Evolutionary conservation across 2,329 filamentous ascomycete genomes (phyloP), one percentile per base, ranked within the genome.

Genomic region (Emmonsiellopsis sp.): DNA sequence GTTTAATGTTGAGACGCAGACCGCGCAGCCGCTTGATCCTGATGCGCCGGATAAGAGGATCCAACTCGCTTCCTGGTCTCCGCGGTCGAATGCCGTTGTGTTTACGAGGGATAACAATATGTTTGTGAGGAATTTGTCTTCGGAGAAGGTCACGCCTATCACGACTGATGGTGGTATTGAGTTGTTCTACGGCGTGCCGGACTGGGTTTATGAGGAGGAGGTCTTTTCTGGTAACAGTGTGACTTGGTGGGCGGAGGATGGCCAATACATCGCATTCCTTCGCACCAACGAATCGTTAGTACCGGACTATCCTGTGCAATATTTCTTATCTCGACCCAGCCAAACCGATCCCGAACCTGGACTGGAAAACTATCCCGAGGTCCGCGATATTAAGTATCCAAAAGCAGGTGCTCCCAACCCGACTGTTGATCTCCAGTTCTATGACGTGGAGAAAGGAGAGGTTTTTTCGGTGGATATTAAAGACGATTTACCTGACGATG

Each of bases 141-240:
- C 79, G 3, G 73, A 81, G 16, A 72, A 78, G 13, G 79, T 89
- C 4, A 77, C 79, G 5, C 82, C 86, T 57, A 86, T 98, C 61
- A 97, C 93, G 1, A 82, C 77, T 52, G 92, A 98, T 65, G 93
- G 94, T 10, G 89, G 92, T 0, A 76, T 83, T 0, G 84, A 97
- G 61, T 82, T 93, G 55, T 98, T 98, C 70, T 96, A 98, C 63
- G 93, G 93, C 15, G 83, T 96, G 16, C 93, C 93, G 0, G 94
- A 98, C 68, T 98, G 93, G 93, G 93, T 97, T 0, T 95, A 95
- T 63, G 89, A 94, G 65, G 83, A 86, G 62, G 89, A 95, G 68
- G 89, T 95, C 2, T 88, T 97, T 57, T 70, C 76, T 11, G 85
- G 81, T 1, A 87, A 88, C 61, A 89, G 82, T 57, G 92, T 88